Conservation (phyloP, 345 rosid genomes). For the Psidium guajava region DNA sequence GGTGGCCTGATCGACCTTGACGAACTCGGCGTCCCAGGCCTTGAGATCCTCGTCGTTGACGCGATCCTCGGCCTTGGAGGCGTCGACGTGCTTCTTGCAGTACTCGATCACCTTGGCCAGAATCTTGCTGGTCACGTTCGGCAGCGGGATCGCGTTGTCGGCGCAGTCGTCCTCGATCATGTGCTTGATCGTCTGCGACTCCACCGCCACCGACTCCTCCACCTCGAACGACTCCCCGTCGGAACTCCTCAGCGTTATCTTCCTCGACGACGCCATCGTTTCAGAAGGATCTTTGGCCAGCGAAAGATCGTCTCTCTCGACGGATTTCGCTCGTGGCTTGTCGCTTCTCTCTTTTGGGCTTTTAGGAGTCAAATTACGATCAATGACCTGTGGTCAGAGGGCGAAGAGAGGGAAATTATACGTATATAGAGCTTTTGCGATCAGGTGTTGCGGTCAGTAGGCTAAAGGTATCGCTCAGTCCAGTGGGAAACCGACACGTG, state of each 20-base stretch:
- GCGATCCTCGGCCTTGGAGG: constrained; percentile 4
- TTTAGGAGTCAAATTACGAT: no score
- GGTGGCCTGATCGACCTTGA: constrained; percentile 35
- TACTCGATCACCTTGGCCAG: constrained; percentile 74
- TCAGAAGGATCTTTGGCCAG: no score
- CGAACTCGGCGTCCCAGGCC: constrained; percentile 50
- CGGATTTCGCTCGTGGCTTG: not conserved
- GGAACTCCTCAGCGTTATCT: constrained; percentile 42
- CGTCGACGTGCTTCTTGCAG: constrained; percentile 61
- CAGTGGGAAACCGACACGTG: no score
- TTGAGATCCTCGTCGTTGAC: constrained; percentile 21
- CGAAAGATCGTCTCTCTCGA: no score
- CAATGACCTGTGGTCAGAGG: no score
- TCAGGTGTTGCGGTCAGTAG: no score
- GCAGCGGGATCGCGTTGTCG: constrained; percentile 49
- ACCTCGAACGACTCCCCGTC: constrained; percentile 65
- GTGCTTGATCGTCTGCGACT: constrained; percentile 55
- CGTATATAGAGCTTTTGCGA: no score
- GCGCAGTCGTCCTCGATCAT: constrained; percentile 63
- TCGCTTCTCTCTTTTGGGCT: no score
- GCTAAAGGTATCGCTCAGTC: no score
- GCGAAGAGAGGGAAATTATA: no score
- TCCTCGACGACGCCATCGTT: constrained; percentile 11
- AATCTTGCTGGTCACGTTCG: constrained; percentile 66
- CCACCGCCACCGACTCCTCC: constrained; percentile 49